Percentiles rank a stretch among this genome's conserved stretches.
phyloP scores from a whole-genome alignment of 495 filamentous ascomycete genomes.

The Articulospora tetracladia region DNA sequence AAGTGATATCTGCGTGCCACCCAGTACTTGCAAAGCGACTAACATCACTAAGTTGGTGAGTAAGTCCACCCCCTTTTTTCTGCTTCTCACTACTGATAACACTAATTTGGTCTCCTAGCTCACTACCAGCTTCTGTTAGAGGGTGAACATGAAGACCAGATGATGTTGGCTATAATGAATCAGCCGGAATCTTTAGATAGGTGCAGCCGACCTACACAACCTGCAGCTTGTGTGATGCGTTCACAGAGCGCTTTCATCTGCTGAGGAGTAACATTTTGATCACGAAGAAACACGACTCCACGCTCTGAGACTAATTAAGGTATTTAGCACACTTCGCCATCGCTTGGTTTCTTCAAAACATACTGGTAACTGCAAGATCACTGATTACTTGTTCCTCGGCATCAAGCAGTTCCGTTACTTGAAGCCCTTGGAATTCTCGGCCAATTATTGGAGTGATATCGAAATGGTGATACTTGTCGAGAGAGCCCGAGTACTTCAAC shows the following conservation, averaged over 20 bases:
- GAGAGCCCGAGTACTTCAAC: slow-evolving; percentile 31
- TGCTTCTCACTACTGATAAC: slow-evolving; percentile 38
- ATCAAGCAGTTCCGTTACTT: slow-evolving; percentile 46
- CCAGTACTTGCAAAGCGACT: slow-evolving; percentile 26
- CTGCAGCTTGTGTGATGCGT: slow-evolving; percentile 58
- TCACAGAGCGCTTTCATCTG: slow-evolving; percentile 62
- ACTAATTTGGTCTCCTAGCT: slow-evolving; percentile 35
- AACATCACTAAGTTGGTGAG: slow-evolving; percentile 33
- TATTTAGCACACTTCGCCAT: neutral
- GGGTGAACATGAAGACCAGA: slow-evolving; percentile 67
- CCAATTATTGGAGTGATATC: slow-evolving; percentile 67
- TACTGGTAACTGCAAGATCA: slow-evolving; percentile 11
- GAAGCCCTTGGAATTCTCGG: slow-evolving; percentile 54
- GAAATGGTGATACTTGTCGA: slow-evolving; percentile 53
- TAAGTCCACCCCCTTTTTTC: slow-evolving; percentile 34
- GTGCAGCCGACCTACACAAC: slow-evolving; percentile 17
- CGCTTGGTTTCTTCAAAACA: neutral
- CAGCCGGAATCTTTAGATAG: slow-evolving; percentile 22
- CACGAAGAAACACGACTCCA: slow-evolving; percentile 77
- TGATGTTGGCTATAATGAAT: slow-evolving; percentile 51
- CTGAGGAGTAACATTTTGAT: slow-evolving; percentile 42
- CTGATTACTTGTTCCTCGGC: neutral
- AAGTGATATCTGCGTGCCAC: slow-evolving; percentile 42
- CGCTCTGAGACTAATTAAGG: slow-evolving; percentile 62
- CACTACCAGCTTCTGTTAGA: slow-evolving; percentile 48